These are phyloP conservation scores for Athelia sp. DNA, from an alignment of 1,284 basidiomycete genomes.

Conservation along the genomic window DNA sequence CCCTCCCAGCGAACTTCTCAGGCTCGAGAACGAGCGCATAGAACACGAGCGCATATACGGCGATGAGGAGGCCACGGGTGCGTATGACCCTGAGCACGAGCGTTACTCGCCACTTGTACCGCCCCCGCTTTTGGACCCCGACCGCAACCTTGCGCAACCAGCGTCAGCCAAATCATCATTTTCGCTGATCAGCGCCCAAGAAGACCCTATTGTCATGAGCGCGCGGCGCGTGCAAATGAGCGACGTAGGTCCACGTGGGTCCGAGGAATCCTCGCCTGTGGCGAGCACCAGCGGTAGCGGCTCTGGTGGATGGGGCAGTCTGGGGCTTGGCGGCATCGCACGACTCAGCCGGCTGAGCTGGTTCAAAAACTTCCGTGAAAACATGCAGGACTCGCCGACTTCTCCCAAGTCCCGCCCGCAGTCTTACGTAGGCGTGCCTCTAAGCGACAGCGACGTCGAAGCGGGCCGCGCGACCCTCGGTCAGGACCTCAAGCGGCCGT, in stretches of 20 bases:
- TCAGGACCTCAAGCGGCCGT: constrained; percentile 13
- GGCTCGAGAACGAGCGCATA: constrained; percentile 22
- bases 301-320: constrained; percentile 24
- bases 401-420: constrained; percentile 28
- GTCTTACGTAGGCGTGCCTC: constrained; percentile 21
- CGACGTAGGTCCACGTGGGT: constrained; percentile 31
- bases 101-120: constrained; percentile 28
- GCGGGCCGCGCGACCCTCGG: constrained; percentile 29
- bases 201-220: constrained; percentile 46
- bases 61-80: constrained; percentile 19
- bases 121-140: constrained; percentile 30
- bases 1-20: constrained; percentile 22
- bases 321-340: constrained; percentile 41
- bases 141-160: constrained; percentile 19
- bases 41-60: constrained; percentile 14
- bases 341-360: constrained; percentile 47
- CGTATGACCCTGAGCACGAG: constrained; percentile 16
- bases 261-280: constrained; percentile 18
- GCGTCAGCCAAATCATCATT: constrained; percentile 1
- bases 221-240: constrained; percentile 55
- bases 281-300: constrained; percentile 19
- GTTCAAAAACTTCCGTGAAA: constrained; percentile 33
- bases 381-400: constrained; percentile 19
- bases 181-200: constrained; percentile 21
- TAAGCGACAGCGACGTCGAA: constrained; percentile 40